Base-by-base conservation (phyloP, 2,329 filamentous ascomycete genomes). In the Truncatella angustata region DNA sequence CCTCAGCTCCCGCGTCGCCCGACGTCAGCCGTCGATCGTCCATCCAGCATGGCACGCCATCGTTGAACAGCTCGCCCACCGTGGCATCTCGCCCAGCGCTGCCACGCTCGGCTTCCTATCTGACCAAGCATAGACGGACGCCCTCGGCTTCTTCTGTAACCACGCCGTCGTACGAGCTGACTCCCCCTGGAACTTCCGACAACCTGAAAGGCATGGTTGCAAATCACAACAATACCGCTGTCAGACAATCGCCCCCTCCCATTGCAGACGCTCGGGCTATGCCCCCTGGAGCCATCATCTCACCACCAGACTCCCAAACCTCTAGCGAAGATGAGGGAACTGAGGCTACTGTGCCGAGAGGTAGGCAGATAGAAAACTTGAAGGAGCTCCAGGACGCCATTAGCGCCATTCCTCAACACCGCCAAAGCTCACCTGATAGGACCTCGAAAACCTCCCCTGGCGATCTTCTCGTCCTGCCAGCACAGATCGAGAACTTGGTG, bases 241-340 rank as follows among this genome's bases (percentile, higher is more conserved):
- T 95, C 56, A 84, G 90, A 62, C 89, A 92, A 69, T 95, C 91
- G 44, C 90, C 91, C 14, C 87, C 90, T n/a, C 90, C 91, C 16
- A 72, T 91, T 57, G 90, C 85, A 57, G 85, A 90, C 72, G 80
- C 76, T 23, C 70, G 84, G 54, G 75, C 82, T 57, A 94, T 96
- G 69, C 91, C 91, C 37, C 83, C 84, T 56, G 91, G 90, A 55
- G 91, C 90, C 57, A 84, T 96, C 60, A 89, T 96, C 54, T 97
- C 93, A 0, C 93, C 93, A 32, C 93, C 93, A 9, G 93, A 97
- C 63, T 96, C 92, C 10, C 53, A 55, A 39, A 50, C 46, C 30
- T 80, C 82, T 23, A 91, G 92, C 69, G 92, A 96, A 66, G 91
- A 96, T 60, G 91, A 95, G 63, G 85, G 83, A 60, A 72, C 62